Conservation (phyloP, 352 stramenopile species). For the Phytophthora nicotianae region DNA sequence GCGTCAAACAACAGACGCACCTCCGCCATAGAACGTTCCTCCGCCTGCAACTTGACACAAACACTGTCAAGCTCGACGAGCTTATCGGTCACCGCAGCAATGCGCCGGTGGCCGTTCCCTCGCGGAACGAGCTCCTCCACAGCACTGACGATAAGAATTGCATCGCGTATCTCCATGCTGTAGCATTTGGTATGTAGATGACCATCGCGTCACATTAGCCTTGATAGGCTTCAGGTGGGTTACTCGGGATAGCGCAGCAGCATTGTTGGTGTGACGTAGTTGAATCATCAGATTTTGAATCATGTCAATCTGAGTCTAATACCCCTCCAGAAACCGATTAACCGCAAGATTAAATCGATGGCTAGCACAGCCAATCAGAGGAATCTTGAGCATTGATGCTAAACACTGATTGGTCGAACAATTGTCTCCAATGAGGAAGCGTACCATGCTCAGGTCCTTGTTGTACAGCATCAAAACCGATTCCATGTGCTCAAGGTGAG, state of each 20-base stretch:
- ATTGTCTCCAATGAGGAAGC: not conserved
- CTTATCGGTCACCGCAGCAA: too few species aligned
- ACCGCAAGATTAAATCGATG: not conserved
- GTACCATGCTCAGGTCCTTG: not conserved
- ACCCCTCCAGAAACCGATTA: not conserved
- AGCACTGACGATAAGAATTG: too few species aligned
- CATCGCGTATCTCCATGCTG: too few species aligned
- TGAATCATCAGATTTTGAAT: not conserved
- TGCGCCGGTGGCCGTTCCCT: too few species aligned
- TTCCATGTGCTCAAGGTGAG: not conserved
- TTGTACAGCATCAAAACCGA: not conserved
- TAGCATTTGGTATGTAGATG: not conserved
- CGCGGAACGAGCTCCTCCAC: too few species aligned
- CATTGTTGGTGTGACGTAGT: not conserved
- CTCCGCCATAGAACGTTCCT: too few species aligned
- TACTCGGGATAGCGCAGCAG: not conserved
- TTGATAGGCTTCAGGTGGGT: not conserved
- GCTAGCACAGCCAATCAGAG: not conserved
- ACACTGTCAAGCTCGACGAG: too few species aligned
- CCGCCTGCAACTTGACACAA: too few species aligned
- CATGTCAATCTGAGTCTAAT: not conserved
- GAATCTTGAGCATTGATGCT: not conserved
- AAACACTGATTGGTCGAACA: not conserved
- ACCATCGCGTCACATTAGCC: not conserved
- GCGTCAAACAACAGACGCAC: too few species aligned